These are phyloP conservation scores for Fragosphaeria purpurea DNA, from an alignment of 2,329 filamentous ascomycete genomes.

Conservation along the genomic window DNA sequence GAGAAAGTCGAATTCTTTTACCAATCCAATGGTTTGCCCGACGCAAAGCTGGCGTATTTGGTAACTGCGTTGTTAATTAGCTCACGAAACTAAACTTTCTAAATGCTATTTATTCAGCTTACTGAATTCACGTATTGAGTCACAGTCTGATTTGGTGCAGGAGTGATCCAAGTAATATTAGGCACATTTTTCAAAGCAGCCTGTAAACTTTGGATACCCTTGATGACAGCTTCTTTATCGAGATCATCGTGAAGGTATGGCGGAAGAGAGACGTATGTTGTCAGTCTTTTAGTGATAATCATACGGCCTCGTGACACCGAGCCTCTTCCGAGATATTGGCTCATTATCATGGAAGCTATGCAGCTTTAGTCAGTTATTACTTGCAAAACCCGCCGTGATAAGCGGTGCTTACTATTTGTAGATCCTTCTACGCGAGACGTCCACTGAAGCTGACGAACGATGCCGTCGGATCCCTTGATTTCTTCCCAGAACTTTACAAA, in stretches of 20 bases:
- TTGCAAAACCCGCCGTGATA: background rate
- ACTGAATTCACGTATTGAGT: conserved; percentile 41
- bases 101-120: conserved; percentile 9
- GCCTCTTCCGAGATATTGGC: conserved; percentile 44
- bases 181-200: conserved; percentile 38
- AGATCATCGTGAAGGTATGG: conserved; percentile 45
- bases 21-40: conserved; percentile 36
- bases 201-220: conserved; percentile 45
- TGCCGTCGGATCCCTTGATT: conserved; percentile 46
- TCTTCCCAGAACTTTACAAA: conserved; percentile 41
- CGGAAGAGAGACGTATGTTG: conserved; percentile 43
- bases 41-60: conserved; percentile 16
- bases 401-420: conserved; percentile 3
- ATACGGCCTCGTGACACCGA: conserved; percentile 45
- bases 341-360: conserved; percentile 20
- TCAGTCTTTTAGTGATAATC: conserved; percentile 45
- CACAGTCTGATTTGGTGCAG: conserved; percentile 34
- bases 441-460: conserved; percentile 55
- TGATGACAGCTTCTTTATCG: conserved; percentile 48
- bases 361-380: no score
- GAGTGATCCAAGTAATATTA: conserved; percentile 40
- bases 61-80: conserved; percentile 1
- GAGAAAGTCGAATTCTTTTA: conserved; percentile 8
- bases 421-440: conserved; percentile 52
- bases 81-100: background rate